These are phyloP conservation scores for Hypsizygus marmoreus DNA, from an alignment of 768 basidiomycete genomes.

Conservation along the genomic window DNA sequence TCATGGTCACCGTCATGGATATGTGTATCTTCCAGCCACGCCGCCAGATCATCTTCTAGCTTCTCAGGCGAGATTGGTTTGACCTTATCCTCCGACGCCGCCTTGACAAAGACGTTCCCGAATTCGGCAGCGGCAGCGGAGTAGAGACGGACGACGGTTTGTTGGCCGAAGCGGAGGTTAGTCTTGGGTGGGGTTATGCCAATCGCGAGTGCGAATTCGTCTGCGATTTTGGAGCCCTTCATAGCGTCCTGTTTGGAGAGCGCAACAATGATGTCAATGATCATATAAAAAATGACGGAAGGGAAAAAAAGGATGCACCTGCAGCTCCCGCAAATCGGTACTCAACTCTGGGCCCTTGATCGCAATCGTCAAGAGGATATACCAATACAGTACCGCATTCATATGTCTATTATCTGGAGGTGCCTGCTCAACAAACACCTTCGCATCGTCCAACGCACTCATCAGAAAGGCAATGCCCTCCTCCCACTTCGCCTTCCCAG, in stretches of 20 bases:
- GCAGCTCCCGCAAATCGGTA: conserved; percentile 49
- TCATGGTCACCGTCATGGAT: conserved; percentile 33
- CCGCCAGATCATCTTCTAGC: conserved; percentile 52
- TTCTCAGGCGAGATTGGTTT: conserved; percentile 36
- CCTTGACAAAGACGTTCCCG: conserved; percentile 40
- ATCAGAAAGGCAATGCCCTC: conserved; percentile 63
- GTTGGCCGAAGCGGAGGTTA: conserved; percentile 51
- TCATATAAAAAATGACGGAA: conserved; percentile 1
- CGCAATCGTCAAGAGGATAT: conserved; percentile 52
- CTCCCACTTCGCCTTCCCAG: conserved; percentile 49
- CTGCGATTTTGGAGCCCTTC: conserved; percentile 48
- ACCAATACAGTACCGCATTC: conserved; percentile 62
- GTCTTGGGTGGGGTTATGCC: conserved; percentile 51
- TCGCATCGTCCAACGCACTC: conserved; percentile 63
- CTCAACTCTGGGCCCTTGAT: conserved; percentile 53
- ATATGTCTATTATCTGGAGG: conserved; percentile 66
- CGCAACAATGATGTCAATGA: no score
- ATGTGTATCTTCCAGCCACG: conserved; percentile 18
- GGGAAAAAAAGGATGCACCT: conserved; percentile 32
- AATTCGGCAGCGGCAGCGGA: conserved; percentile 47
- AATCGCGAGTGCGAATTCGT: conserved; percentile 52
- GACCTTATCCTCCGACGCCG: conserved; percentile 26
- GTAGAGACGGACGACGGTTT: conserved; percentile 51
- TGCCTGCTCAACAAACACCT: conserved; percentile 52
- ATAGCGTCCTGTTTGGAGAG: conserved; percentile 30